Conservation (phyloP, 2,329 filamentous ascomycete species). For the Elsinoe necatrix region DNA sequence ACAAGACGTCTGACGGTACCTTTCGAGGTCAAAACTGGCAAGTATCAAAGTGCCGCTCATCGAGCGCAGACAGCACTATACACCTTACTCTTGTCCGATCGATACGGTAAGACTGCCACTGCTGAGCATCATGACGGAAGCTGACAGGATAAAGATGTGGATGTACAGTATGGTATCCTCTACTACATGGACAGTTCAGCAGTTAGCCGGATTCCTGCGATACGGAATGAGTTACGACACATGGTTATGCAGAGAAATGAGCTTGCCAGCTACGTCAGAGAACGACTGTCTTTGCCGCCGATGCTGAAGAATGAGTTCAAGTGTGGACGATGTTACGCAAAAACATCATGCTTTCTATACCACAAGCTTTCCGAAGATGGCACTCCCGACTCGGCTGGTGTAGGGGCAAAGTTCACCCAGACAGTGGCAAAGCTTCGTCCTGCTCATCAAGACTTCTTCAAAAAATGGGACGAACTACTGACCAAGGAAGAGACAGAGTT, state of each 20-base stretch:
- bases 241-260: conserved; percentile 97
- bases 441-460: conserved; percentile 63
- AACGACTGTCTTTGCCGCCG: conserved; percentile 71
- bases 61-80: conserved; percentile 92
- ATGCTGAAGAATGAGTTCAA: conserved; percentile 77
- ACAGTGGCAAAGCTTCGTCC: conserved; percentile 53
- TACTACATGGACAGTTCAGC: conserved; percentile 93
- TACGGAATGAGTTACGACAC: conserved; percentile 81
- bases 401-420: conserved; percentile 74
- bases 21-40: conserved; percentile 92
- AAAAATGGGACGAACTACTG: conserved; percentile 86
- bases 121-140: conserved; percentile 1
- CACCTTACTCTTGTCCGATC: conserved; percentile 81
- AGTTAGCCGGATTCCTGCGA: conserved; percentile 73
- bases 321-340: conserved; percentile 84
- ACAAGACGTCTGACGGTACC: conserved; percentile 69
- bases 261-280: conserved; percentile 73
- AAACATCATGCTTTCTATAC: conserved; percentile 84
- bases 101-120: conserved; percentile 53
- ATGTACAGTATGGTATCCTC: conserved; percentile 80
- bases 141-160: conserved; percentile 52
- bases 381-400: conserved; percentile 68
- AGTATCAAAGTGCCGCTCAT: conserved; percentile 66
- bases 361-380: conserved; percentile 85
- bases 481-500: conserved; percentile 91